Percentiles rank a stretch among this genome's conserved stretches.
phyloP scores from a whole-genome alignment of 768 basidiomycete species.

The Rhizopogon rudus region DNA sequence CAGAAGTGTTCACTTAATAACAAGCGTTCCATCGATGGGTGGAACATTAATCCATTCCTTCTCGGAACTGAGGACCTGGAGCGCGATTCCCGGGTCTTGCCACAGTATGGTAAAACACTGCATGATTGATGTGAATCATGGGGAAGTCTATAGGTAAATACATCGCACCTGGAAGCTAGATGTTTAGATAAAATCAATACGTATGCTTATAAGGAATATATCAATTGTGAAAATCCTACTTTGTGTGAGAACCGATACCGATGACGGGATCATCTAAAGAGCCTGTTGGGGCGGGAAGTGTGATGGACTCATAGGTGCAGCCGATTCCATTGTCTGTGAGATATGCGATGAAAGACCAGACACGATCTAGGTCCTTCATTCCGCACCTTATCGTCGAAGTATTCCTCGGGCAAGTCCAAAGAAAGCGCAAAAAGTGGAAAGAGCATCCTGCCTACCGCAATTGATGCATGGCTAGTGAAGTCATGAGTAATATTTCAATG shows the following conservation, averaged over 20 bases:
- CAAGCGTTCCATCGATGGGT: slow-evolving; percentile 72
- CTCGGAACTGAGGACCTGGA: slow-evolving; percentile 77
- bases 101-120: slow-evolving; percentile 87
- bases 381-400: slow-evolving; percentile 64
- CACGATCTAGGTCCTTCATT: no score
- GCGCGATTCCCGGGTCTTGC: slow-evolving; percentile 68
- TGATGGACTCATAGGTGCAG: slow-evolving; percentile 60
- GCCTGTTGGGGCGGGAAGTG: slow-evolving; percentile 51
- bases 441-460: slow-evolving; percentile 48
- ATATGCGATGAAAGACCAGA: no score
- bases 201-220: not conserved
- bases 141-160: not conserved
- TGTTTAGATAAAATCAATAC: not conserved
- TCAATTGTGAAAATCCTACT: slow-evolving; percentile 36
- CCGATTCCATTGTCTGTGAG: slow-evolving; percentile 42
- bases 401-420: slow-evolving; percentile 52
- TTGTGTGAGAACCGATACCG: slow-evolving; percentile 83
- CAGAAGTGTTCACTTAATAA: slow-evolving; percentile 63
- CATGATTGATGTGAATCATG: not conserved
- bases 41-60: slow-evolving; percentile 81
- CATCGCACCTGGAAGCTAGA: slow-evolving; percentile 36
- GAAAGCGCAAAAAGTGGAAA: slow-evolving; percentile 72
- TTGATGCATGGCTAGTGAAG: slow-evolving; percentile 41
- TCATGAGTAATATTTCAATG: slow-evolving; percentile 8
- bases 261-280: slow-evolving; percentile 39